phyloP scores from a whole-genome alignment of 1,284 basidiomycete species.

The Ustilago loliicola region DNA sequence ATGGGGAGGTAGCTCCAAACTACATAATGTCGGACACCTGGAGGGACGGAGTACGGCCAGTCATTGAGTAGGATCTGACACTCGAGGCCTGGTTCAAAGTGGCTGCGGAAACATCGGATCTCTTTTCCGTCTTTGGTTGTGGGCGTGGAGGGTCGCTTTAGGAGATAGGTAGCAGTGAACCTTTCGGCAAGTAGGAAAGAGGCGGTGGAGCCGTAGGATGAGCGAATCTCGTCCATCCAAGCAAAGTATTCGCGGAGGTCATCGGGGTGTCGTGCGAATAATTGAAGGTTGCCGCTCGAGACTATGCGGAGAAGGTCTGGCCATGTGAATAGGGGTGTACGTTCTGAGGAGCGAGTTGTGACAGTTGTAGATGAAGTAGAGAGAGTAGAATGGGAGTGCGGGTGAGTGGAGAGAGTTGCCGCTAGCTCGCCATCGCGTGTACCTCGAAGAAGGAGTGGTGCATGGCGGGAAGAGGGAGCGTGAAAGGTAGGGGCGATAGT shows the following conservation, averaged over 20 bases:
- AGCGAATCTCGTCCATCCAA: constrained; percentile 39
- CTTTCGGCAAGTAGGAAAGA: constrained; percentile 25
- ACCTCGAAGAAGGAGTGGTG: constrained; percentile 28
- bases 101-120: constrained; percentile 15
- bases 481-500: constrained; percentile 14
- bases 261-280: constrained; percentile 24
- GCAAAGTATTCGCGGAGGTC: constrained; percentile 42
- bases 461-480: background rate
- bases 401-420: constrained; percentile 9
- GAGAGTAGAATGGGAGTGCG: background rate
- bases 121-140: too few species aligned
- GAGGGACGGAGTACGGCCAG: constrained; percentile 38
- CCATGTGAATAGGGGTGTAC: constrained; percentile 36
- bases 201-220: constrained; percentile 21
- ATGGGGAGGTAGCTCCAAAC: constrained; percentile 35
- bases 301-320: constrained; percentile 15
- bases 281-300: constrained; percentile 17
- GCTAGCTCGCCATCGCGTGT: constrained; percentile 33
- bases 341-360: background rate
- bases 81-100: constrained; percentile 8
- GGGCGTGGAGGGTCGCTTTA: background rate
- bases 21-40: constrained; percentile 16
- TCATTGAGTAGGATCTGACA: constrained; percentile 40
- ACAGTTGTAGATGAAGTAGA: background rate
- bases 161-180: constrained; percentile 22